Conservation (phyloP, 1,284 basidiomycete species). For the Tremellales sp. region DNA sequence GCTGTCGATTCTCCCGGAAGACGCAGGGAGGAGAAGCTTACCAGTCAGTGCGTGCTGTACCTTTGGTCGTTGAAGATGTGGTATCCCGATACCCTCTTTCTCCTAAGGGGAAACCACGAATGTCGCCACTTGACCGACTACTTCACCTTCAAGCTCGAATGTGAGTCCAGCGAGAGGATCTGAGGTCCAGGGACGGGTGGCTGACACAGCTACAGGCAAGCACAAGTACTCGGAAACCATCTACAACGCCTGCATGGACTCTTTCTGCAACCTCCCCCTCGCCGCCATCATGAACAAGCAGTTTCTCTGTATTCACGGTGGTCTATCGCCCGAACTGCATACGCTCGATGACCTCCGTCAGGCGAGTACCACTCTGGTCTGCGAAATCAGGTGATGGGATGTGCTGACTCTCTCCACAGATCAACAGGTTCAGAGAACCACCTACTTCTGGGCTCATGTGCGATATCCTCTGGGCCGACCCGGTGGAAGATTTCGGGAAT, state of each 20-base stretch:
- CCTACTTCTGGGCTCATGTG: slow-evolving; percentile 93
- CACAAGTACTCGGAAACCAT: slow-evolving; percentile 89
- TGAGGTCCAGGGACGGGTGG: neutral
- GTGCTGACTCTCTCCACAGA: slow-evolving; percentile 56
- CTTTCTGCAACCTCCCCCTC: slow-evolving; percentile 85
- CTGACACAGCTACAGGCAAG: slow-evolving; percentile 60
- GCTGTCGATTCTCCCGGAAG: slow-evolving; percentile 13
- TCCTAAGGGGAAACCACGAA: slow-evolving; percentile 96
- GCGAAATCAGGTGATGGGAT: neutral
- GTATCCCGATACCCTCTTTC: slow-evolving; percentile 82
- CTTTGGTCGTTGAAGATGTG: slow-evolving; percentile 90
- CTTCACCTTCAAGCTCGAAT: slow-evolving; percentile 95
- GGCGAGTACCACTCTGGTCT: slow-evolving; percentile 51
- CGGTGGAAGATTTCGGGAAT: slow-evolving; percentile 86
- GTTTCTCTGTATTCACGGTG: slow-evolving; percentile 92
- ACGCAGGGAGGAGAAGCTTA: slow-evolving; percentile 10
- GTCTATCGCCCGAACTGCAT: slow-evolving; percentile 82
- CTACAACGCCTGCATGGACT: slow-evolving; percentile 88
- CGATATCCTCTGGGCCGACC: slow-evolving; percentile 92
- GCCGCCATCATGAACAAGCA: slow-evolving; percentile 97
- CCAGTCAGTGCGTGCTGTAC: slow-evolving; percentile 75
- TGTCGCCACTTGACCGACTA: slow-evolving; percentile 94
- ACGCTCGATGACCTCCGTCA: slow-evolving; percentile 83
- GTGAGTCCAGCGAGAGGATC: slow-evolving; percentile 55
- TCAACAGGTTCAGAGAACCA: slow-evolving; percentile 92